Evolutionary conservation across 352 stramenopile genomes (phyloP), one percentile per base, ranked within the genome.

Genomic region (Peronospora belbahrii): DNA sequence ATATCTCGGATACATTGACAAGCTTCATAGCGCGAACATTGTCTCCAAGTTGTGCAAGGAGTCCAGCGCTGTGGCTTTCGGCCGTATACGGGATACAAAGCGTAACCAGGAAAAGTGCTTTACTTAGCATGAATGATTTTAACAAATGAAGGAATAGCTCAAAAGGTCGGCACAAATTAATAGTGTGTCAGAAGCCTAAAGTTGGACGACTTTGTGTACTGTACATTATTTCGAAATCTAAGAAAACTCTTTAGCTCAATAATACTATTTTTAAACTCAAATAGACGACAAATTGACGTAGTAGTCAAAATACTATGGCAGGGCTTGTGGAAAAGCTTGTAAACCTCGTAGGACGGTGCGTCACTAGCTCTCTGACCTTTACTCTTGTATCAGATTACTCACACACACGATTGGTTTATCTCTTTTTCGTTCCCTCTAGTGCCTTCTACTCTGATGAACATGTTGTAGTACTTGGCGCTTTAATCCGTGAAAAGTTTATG

Each of bases 381-480:
- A 36, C 4, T 52, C 18, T 39, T 5, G 10, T 10, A 9, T 22
- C n/a, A n/a, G n/a, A 38, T 22, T 20, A 9, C 4, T 20, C 14
- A 11, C 32, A 2, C 11, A 11, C 18, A 14, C 4, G 11, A 1
- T 17, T 1, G 15, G 6, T 19, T 41, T 19, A 13, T 30, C 6
- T 11, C 27, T 2, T 36, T 13, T 24, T 19, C 43, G 23, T 27
- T 33, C 13, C 9, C 7, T 30, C 0, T 32, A 94, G 83, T 32
- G 80, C 83, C n/a, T 94, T 91, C 48, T 94, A 94, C 30, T 75
- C 83, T 42, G 83, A 94, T 40, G 83, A 94, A 49, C 80, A 92
- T 31, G 65, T 92, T 15, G 79, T 94, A n/a, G 83, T 94, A 28
- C 62, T 94, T 17, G 69, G 81, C 42, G 83, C 83, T 20, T 60